Base-by-base conservation (phyloP, 2,329 filamentous ascomycete species). In the Fusarium sp. region DNA sequence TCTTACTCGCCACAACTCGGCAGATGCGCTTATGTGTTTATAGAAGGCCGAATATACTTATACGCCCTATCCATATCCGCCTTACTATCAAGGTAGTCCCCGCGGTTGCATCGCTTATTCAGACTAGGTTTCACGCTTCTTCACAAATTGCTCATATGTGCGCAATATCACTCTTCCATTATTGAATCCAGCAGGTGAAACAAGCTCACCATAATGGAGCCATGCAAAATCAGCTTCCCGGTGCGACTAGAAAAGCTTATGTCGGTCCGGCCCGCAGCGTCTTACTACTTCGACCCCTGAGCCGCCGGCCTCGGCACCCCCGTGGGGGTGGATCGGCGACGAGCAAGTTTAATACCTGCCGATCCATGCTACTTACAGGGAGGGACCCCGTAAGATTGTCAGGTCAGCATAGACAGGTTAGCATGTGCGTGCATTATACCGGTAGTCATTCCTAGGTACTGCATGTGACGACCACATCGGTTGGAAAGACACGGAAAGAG, bases 311-410 rank as follows among this genome's bases (percentile, higher is more conserved):
- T 23, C 29, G 18, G 50, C 27, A 20, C 33, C 29, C 50, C 25
- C 46, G 31, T 23, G 50, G 50, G 50, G 50, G 50, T 9, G 2
- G 20, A 33, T 36, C 29, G 11, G 7, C 29, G 25, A 18, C 5
- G 50, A 54, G 50, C 50, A 54, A 36, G 50, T 54, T 54, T 54
- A 31, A 54, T 23, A 36, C 18, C 18, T 54, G 44, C 44, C 23
- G 44, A 27, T 7, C 44, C 23, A 6, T 14, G 44, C 44, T 27
- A 25, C 44, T 16, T 27, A 29, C 44, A 49, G n/a, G 7, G 4
- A 29, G 27, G 29, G 44, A 16, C 23, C 23, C 44, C 23, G 44
- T 16, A 29, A n/a, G 14, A 29, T 49, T 29, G 44, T 14, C 23
- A 25, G 44, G 44, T 13, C 44, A 29, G 23, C 23, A 16, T 49